These are phyloP conservation scores for Populus tremula DNA, from an alignment of 345 rosid genomes.

Conservation along the genomic window DNA sequence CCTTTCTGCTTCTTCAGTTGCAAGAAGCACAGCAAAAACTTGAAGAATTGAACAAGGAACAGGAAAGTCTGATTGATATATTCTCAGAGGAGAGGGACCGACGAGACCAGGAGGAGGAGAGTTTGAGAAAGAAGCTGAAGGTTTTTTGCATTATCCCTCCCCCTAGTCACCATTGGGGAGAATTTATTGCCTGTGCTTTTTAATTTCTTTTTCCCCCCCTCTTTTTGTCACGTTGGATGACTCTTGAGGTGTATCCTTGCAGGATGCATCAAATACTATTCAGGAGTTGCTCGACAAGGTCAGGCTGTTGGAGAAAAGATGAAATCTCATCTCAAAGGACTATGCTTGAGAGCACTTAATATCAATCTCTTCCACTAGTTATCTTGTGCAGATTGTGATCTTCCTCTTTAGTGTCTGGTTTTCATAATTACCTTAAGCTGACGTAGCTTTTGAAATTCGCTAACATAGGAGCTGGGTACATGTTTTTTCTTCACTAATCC, in stretches of 20 bases:
- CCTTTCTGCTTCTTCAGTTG: conserved; percentile 39
- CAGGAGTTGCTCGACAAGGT: conserved; percentile 62
- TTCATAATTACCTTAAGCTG: not conserved
- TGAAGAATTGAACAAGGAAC: conserved; percentile 66
- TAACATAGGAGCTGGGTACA: not conserved
- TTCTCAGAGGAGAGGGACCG: conserved; percentile 78
- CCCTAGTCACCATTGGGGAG: not conserved
- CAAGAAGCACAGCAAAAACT: conserved; percentile 40
- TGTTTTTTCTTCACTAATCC: not conserved
- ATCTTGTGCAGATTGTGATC: not conserved
- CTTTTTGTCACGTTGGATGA: not conserved
- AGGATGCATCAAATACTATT: conserved; percentile 74
- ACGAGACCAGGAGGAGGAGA: conserved; percentile 65
- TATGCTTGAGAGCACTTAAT: not conserved
- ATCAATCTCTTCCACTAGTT: not conserved
- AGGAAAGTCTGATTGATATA: conserved; percentile 58
- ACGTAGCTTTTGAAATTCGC: not conserved
- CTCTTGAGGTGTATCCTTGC: conserved; percentile 13
- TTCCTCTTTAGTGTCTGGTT: not conserved
- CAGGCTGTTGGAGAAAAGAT: conserved; percentile 50
- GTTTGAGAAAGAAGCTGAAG: conserved; percentile 65
- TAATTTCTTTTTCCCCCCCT: not conserved
- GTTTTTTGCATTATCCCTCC: conserved; percentile 24
- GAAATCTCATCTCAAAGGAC: conserved; percentile 29
- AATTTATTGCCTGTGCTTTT: not conserved